A percentile compares a stretch with the other conserved stretches of the same genome.
phyloP scores from a whole-genome alignment of 805 yeast genomes.

The Yueomyces sinensis region DNA sequence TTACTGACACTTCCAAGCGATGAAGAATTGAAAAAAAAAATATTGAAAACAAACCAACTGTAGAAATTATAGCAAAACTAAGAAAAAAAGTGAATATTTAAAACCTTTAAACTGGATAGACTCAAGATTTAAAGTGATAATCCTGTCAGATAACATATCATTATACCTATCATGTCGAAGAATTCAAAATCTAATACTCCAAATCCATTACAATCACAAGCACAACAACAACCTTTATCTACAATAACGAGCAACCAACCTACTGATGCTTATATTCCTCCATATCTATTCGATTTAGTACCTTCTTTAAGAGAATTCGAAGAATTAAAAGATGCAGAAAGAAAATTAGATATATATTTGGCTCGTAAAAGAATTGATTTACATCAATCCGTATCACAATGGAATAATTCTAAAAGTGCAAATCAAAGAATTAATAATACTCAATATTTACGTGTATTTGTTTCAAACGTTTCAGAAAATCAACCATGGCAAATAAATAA shows the following conservation, averaged over 20 bases:
- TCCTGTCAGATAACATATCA: too few species aligned
- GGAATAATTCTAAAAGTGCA: constrained; percentile 28
- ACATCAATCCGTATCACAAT: constrained; percentile 49
- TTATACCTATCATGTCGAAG: background rate
- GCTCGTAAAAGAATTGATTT: constrained; percentile 76
- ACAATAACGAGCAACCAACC: constrained; percentile 27
- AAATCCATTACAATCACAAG: background rate
- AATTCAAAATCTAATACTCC: background rate
- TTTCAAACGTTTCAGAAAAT: constrained; percentile 70
- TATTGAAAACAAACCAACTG: too few species aligned
- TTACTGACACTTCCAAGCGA: too few species aligned
- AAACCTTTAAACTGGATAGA: too few species aligned
- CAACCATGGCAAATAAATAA: constrained; percentile 70
- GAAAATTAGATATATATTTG: constrained; percentile 63
- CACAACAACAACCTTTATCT: constrained; percentile 14
- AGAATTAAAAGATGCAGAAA: constrained; percentile 68
- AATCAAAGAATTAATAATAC: constrained; percentile 8
- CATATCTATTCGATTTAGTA: constrained; percentile 31
- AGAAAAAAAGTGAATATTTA: too few species aligned
- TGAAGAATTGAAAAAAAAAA: too few species aligned
- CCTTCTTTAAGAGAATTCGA: constrained; percentile 68
- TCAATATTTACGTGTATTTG: constrained; percentile 62
- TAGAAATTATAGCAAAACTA: too few species aligned
- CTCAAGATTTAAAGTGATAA: too few species aligned
- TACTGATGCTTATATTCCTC: constrained; percentile 40